Percentiles rank a stretch among this genome's conserved stretches.
Conservation (phyloP, 2,329 filamentous ascomycete genomes). For the Stagonosporopsis chrysanthemi region DNA sequence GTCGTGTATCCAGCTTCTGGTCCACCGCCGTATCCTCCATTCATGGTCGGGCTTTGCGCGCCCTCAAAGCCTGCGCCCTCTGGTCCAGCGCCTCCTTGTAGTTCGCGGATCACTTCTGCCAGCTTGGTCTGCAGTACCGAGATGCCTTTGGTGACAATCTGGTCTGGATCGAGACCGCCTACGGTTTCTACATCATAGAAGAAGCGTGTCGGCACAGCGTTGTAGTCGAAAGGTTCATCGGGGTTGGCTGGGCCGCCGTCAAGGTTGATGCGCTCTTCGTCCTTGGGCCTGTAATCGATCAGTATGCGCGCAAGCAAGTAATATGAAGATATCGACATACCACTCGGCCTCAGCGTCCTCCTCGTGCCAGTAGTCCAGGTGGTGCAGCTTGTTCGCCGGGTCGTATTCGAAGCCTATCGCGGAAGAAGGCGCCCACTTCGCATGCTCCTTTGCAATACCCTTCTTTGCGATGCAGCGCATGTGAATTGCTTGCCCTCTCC, state of each 20-base stretch:
- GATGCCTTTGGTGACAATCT: constrained; percentile 88
- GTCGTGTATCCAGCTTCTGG: constrained; percentile 72
- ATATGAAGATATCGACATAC: constrained; percentile 60
- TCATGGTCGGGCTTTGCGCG: constrained; percentile 68
- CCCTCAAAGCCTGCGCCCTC: constrained; percentile 65
- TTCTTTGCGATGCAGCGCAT: constrained; percentile 96
- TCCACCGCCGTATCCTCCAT: constrained; percentile 61
- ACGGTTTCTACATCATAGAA: constrained; percentile 94
- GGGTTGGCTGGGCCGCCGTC: constrained; percentile 76
- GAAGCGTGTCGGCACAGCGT: constrained; percentile 83
- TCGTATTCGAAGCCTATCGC: constrained; percentile 98
- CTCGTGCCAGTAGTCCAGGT: constrained; percentile 96
- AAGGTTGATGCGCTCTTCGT: constrained; percentile 79
- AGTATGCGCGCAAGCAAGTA: background rate
- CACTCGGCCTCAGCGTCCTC: constrained; percentile 84
- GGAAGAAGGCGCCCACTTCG: constrained; percentile 93
- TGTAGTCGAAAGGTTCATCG: constrained; percentile 88
- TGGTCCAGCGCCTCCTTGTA: constrained; percentile 64
- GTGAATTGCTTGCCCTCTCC: constrained; percentile 87
- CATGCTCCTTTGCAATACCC: constrained; percentile 97
- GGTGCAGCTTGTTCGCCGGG: constrained; percentile 92
- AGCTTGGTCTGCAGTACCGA: constrained; percentile 89
- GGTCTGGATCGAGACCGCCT: constrained; percentile 87
- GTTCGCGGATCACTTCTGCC: constrained; percentile 74
- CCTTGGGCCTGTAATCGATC: constrained; percentile 71